These are phyloP conservation scores for Achlya hypogyna DNA, from an alignment of 352 stramenopile species.

Conservation along the genomic window DNA sequence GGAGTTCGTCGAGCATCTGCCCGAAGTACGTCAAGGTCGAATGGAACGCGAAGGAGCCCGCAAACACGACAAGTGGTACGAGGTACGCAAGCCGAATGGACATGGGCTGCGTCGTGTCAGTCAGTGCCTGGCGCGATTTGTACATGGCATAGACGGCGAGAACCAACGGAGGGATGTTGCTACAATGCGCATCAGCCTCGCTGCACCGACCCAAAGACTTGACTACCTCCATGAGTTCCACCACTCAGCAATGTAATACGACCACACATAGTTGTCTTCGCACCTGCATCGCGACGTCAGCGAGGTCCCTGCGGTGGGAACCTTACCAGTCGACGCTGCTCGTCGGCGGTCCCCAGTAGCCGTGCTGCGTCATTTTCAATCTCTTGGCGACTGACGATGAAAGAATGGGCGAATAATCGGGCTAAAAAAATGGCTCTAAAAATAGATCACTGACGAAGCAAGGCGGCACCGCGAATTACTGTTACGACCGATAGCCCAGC, in stretches of 20 bases:
- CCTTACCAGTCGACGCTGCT: slow-evolving; percentile 19
- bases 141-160: slow-evolving; percentile 20
- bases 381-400: not conserved
- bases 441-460: too few species aligned
- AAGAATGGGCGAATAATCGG: not conserved
- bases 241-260: slow-evolving; percentile 19
- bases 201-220: too few species aligned
- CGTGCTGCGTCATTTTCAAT: not conserved
- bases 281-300: slow-evolving; percentile 1
- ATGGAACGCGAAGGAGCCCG: slow-evolving; percentile 18
- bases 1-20: slow-evolving; percentile 14
- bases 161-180: slow-evolving; percentile 13
- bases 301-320: not conserved
- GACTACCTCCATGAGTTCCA: slow-evolving; percentile 21
- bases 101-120: not conserved
- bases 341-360: slow-evolving; percentile 15
- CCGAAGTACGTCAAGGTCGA: slow-evolving; percentile 12
- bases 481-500: too few species aligned
- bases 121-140: slow-evolving; percentile 11
- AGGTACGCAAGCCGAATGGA: slow-evolving; percentile 17
- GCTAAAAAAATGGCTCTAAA: too few species aligned
- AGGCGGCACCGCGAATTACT: too few species aligned
- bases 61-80: slow-evolving; percentile 16
- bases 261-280: slow-evolving; percentile 21
- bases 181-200: not conserved